Evolutionary conservation across 2,329 filamentous ascomycete species (phyloP), one percentile per base, ranked within the genome.

Genomic region (Fusarium odoratissimum): DNA sequence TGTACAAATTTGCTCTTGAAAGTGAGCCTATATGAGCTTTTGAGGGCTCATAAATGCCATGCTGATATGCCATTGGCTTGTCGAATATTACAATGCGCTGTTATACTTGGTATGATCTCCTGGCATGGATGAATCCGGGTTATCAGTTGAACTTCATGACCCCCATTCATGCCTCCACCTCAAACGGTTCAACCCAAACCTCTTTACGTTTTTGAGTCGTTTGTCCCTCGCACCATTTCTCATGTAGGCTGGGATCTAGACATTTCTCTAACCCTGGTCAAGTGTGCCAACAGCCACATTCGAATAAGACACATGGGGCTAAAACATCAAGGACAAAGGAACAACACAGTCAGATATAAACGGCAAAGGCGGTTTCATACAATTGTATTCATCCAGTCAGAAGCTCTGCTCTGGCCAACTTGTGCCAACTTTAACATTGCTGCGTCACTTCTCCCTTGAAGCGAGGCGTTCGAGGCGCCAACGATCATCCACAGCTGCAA

Each of bases 101-200:
- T 64, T 64, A 69, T 64, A 66, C 48, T 60, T 17, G 37, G 23
- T 23, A 38, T 49, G 35, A 28, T 30, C 41, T 46, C 19, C 31
- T 14, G 41, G 54, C 19, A 35, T 57, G 40, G 54, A 48, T 52
- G 57, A 52, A 65, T 60, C 55, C 60, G 56, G 56, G 60, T 72
- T 38, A 54, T 35, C 28, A 31, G 25, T 52, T 54, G 60, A 64
- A 71, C 74, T 44, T 42, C 41, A 45, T 71, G 75, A 70, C 60
- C 74, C 73, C 74, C 74, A 73, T 72, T 46, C 61, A 37, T n/a
- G 58, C 72, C 74, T 76, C 74, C 74, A 75, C 72, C 54, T 54
- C 37, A 48, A 58, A n/a, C 38, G 33, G 45, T 49, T 60, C 52
- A 73, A 69, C 64, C 60, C 73, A 73, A 60, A 59, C 30, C 61